Base-by-base conservation (phyloP, 306 rosid genomes). In the Elaeagnus macrophylla region DNA sequence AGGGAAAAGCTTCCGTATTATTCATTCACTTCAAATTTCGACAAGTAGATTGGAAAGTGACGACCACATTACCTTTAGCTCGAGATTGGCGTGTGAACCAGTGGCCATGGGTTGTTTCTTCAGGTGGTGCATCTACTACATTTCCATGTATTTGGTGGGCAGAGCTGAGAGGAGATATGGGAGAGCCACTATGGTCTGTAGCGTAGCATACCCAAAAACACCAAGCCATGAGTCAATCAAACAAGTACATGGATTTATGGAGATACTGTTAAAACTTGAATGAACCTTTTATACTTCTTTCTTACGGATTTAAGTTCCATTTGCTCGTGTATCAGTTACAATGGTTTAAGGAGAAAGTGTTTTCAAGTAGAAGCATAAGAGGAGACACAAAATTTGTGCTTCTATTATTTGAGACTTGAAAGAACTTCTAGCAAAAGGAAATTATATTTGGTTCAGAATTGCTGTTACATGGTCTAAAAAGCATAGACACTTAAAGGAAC, bases 151-250 rank as follows among this genome's bases (percentile, higher is more conserved):
- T 57, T 60, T 60, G 56, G 66, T 69, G 32, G 67, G 63, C 70
- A 70, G 54, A 67, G 48, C 65, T 59, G 52, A 57, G 56, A 61
- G 59, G 72, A 61, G 71, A 39, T 25, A 57, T 59, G 39, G 65
- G 66, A 68, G 75, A 53, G 56, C 59, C 44, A 41, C 44, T 48
- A 47, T 65, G 70, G 39, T 56, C 72, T 72, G 68, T 37, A 42
- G 45, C 50, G 59, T 49, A 51, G 48, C 18, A 62, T 39, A 56
- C 35, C 32, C 38, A n/a, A 16, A 48, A 10, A 60, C 37, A 42
- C 18, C 9, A 25, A 40, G 16, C 47, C 46, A 48, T 48, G 13
- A 46, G 54, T 46, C 55, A 39, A 19, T 48, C 37, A 15, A 32
- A 57, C 7, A 57, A 18, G 12, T 42, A 1, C 41, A 11, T 5